Conservation (phyloP, 352 stramenopile genomes). For the Globisporangium radiosum region DNA sequence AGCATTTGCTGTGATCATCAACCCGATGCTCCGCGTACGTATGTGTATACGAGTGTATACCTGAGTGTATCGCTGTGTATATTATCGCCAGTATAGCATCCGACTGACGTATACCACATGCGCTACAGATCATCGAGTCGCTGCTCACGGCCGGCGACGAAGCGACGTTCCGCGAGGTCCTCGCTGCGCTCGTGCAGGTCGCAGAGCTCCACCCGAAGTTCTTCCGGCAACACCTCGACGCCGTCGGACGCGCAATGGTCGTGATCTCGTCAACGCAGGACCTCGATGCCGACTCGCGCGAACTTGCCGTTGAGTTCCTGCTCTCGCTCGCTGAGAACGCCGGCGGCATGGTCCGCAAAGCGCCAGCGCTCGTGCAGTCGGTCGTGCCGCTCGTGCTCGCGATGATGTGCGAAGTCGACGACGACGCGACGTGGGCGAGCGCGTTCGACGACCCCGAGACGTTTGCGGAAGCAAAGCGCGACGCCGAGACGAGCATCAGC, state of each 20-base stretch:
- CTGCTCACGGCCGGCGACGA: slow-evolving; percentile 59
- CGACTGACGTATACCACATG: slow-evolving; percentile 3
- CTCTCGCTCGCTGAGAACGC: slow-evolving; percentile 77
- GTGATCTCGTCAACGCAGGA: slow-evolving; percentile 59
- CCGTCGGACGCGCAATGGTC: slow-evolving; percentile 74
- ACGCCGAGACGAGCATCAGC: slow-evolving; percentile 60
- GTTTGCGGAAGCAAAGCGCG: slow-evolving; percentile 46
- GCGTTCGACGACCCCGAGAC: slow-evolving; percentile 82
- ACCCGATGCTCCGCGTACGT: slow-evolving; percentile 57
- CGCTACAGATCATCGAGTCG: slow-evolving; percentile 51
- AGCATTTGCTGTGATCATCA: slow-evolving; percentile 64
- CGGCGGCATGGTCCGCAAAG: slow-evolving; percentile 79
- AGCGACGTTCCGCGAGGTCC: slow-evolving; percentile 57
- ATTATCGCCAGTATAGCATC: neutral
- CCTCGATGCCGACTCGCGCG: slow-evolving; percentile 65
- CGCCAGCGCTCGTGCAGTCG: slow-evolving; percentile 45
- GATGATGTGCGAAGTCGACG: slow-evolving; percentile 77
- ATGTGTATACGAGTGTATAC: neutral
- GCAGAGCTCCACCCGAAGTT: slow-evolving; percentile 78
- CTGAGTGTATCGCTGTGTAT: neutral
- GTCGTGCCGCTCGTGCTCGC: slow-evolving; percentile 71
- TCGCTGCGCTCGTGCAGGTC: slow-evolving; percentile 67
- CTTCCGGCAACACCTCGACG: slow-evolving; percentile 65
- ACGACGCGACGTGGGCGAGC: slow-evolving; percentile 58
- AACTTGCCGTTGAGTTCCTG: slow-evolving; percentile 78